Evolutionary conservation across 164 flowering plant genomes (phyloP).

Genomic region (Warburgia ugandensis): DNA sequence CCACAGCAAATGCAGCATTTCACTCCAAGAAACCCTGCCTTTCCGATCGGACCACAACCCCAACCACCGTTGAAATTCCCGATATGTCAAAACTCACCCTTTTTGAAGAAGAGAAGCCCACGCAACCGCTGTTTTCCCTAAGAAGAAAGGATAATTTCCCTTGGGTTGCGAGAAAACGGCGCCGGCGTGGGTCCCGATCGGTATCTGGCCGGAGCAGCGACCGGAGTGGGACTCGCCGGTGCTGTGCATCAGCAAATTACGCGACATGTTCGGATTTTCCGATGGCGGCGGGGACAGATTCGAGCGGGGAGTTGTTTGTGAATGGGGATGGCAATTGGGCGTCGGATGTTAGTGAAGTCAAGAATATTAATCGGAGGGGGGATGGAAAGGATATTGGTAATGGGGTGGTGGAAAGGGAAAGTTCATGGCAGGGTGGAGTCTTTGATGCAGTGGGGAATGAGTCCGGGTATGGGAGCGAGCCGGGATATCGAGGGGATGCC

Average conservation of each 20-base stretch:
- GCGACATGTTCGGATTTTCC: slow-evolving; percentile 82
- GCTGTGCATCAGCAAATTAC: slow-evolving; percentile 64
- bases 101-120: slow-evolving; percentile 42
- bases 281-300: slow-evolving; percentile 71
- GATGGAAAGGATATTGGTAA: slow-evolving; percentile 30
- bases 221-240: slow-evolving; percentile 55
- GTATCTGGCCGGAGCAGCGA: slow-evolving; percentile 87
- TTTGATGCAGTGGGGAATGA: slow-evolving; percentile 57
- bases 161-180: slow-evolving; percentile 53
- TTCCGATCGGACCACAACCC: slow-evolving; percentile 53
- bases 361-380: slow-evolving; percentile 32
- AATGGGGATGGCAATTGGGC: slow-evolving; percentile 73
- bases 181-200: slow-evolving; percentile 73
- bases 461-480: slow-evolving; percentile 93
- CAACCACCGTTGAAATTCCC: slow-evolving; percentile 29
- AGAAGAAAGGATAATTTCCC: slow-evolving; percentile 25
- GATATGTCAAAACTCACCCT: slow-evolving; percentile 59
- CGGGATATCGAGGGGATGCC: slow-evolving; percentile 86
- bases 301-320: slow-evolving; percentile 87
- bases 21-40: slow-evolving; percentile 57
- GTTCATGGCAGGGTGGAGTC: slow-evolving; percentile 20
- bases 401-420: slow-evolving; percentile 45
- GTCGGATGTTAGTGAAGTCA: slow-evolving; percentile 73
- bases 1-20: no score
- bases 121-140: no score